phyloP scores from a whole-genome alignment of 2,329 filamentous ascomycete genomes.

The Orbilia quercus region DNA sequence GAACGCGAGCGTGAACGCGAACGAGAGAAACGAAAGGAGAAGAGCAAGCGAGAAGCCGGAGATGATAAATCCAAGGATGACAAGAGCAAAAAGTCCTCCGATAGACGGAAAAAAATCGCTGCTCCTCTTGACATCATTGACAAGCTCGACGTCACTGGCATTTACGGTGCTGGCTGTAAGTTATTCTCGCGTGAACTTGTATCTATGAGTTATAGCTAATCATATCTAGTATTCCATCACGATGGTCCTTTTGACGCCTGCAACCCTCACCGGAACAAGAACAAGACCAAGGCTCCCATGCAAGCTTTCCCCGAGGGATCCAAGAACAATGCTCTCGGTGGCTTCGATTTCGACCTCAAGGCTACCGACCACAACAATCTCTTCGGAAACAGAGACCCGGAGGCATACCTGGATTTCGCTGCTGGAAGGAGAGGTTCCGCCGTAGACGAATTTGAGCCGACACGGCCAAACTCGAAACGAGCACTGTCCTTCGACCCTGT shows the following conservation, averaged over 20 bases:
- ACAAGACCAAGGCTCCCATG: constrained; percentile 88
- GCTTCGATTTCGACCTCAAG: constrained; percentile 82
- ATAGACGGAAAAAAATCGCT: constrained; percentile 61
- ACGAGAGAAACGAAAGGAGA: constrained; percentile 68
- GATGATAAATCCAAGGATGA: constrained; percentile 61
- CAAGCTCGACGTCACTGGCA: constrained; percentile 93
- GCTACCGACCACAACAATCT: constrained; percentile 87
- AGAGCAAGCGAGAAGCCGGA: constrained; percentile 60
- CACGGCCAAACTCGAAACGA: constrained; percentile 58
- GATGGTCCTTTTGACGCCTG: constrained; percentile 97
- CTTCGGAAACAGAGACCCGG: constrained; percentile 79
- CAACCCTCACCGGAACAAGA: constrained; percentile 91
- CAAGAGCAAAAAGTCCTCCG: constrained; percentile 61
- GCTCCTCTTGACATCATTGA: constrained; percentile 85
- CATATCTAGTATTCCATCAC: constrained; percentile 87
- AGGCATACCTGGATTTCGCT: constrained; percentile 85
- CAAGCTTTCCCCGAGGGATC: constrained; percentile 94
- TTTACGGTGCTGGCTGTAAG: constrained; percentile 90
- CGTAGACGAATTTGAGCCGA: constrained; percentile 36
- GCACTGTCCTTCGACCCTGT: constrained; percentile 72
- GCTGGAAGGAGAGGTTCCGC: constrained; percentile 63
- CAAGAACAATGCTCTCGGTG: constrained; percentile 89
- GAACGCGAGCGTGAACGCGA: constrained; percentile 69
- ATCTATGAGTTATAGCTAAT: constrained; percentile 6
- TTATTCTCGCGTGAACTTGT: constrained; percentile 61